Evolutionary conservation across 805 yeast species (phyloP).

Genomic region (Kodamaea neixiangensis): DNA sequence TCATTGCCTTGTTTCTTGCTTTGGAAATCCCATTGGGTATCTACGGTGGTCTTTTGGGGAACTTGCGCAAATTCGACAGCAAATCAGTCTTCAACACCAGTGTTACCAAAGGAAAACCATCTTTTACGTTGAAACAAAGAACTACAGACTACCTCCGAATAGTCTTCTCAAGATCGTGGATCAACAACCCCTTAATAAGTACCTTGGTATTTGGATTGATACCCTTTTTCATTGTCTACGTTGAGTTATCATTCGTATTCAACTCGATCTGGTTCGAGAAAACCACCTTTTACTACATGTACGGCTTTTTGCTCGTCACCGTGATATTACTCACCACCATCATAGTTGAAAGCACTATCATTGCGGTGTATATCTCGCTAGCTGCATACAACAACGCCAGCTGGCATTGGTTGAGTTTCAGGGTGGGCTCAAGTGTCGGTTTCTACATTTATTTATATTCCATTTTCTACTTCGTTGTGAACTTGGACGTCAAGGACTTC

Average conservation of each 20-base stretch:
- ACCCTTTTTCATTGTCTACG: constrained; percentile 81
- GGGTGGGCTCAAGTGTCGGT: constrained; percentile 68
- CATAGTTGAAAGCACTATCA: constrained; percentile 69
- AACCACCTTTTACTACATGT: constrained; percentile 75
- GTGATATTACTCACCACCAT: constrained; percentile 59
- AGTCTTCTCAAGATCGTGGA: constrained; percentile 17
- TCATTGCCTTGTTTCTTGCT: constrained; percentile 59
- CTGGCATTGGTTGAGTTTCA: constrained; percentile 87
- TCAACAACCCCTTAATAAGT: constrained; percentile 27
- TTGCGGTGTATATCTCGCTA: constrained; percentile 66
- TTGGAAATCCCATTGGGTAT: constrained; percentile 76
- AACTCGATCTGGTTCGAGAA: constrained; percentile 80
- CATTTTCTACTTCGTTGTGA: constrained; percentile 59
- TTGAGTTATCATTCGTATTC: constrained; percentile 71
- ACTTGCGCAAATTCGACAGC: constrained; percentile 28
- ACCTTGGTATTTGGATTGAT: constrained; percentile 62
- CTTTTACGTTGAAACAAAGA: constrained; percentile 8
- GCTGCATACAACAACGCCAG: constrained; percentile 52
- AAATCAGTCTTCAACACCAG: constrained; percentile 20
- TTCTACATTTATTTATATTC: constrained; percentile 70
- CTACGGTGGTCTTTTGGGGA: constrained; percentile 65
- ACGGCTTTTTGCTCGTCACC: constrained; percentile 72
- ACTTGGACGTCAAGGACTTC: constrained; percentile 63
- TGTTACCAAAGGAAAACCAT: neutral
- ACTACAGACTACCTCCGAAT: constrained; percentile 8